These are phyloP conservation scores for Cocos nucifera DNA, from an alignment of 176 grass and related monocot genomes.

Conservation along the genomic window DNA sequence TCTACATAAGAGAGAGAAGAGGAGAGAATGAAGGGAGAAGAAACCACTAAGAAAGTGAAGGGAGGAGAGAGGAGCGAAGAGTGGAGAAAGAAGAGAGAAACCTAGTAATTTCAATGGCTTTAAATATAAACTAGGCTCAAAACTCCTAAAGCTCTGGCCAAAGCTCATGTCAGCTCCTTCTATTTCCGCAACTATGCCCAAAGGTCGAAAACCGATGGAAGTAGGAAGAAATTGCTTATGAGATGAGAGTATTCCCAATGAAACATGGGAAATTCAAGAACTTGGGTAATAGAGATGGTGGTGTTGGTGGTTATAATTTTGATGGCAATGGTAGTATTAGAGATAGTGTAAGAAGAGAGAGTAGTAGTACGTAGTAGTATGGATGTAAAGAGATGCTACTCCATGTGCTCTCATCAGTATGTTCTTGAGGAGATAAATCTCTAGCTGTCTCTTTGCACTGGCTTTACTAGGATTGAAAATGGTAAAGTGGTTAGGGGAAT, in stretches of 20 bases:
- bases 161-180: too few species aligned
- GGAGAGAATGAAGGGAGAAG: too few species aligned
- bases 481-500: constrained; percentile 29
- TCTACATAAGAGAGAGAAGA: too few species aligned
- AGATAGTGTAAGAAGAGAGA: constrained; percentile 35
- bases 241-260: constrained; percentile 69
- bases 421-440: constrained; percentile 55
- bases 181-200: not conserved
- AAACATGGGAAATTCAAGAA: constrained; percentile 84
- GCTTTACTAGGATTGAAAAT: constrained; percentile 15
- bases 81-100: too few species aligned
- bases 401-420: constrained; percentile 83
- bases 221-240: constrained; percentile 18
- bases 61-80: too few species aligned
- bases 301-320: not conserved
- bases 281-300: constrained; percentile 32
- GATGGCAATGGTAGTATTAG: constrained; percentile 19
- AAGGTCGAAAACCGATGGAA: constrained; percentile 1
- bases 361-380: constrained; percentile 79
- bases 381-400: constrained; percentile 81
- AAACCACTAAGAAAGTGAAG: too few species aligned
- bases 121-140: too few species aligned
- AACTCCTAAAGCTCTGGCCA: too few species aligned
- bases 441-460: constrained; percentile 47
- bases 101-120: too few species aligned